Evolutionary conservation across 148 eudicot genomes (phyloP).

Genomic region (Nyssa sinensis): DNA sequence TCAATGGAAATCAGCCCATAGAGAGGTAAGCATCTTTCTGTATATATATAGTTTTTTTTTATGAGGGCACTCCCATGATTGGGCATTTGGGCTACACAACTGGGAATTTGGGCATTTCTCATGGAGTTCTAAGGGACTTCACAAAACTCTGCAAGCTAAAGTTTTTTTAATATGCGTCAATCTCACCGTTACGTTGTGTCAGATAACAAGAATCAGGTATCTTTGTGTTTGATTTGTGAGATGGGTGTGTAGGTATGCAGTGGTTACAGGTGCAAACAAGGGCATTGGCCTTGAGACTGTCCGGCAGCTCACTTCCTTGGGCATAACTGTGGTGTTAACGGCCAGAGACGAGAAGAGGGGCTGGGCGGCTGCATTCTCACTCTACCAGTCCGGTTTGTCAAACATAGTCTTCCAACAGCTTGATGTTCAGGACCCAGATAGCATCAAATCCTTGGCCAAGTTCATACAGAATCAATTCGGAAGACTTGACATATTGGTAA

Average conservation of each 20-base stretch:
- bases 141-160: no score
- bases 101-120: no score
- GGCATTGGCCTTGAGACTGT: conserved; percentile 56
- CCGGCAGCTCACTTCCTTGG: conserved; percentile 36
- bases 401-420: conserved; percentile 50
- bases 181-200: no score
- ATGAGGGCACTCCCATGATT: no score
- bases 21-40: conserved; percentile 7
- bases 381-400: conserved; percentile 28
- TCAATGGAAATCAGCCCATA: conserved; percentile 5
- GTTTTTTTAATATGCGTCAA: no score
- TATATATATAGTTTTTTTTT: neutral
- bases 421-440: conserved; percentile 41
- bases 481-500: conserved; percentile 53
- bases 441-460: conserved; percentile 34
- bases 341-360: conserved; percentile 53
- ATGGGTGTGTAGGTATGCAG: conserved; percentile 35
- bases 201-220: no score
- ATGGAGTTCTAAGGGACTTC: no score
- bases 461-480: conserved; percentile 29
- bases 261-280: conserved; percentile 56
- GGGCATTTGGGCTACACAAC: no score
- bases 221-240: no score
- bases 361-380: conserved; percentile 26
- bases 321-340: conserved; percentile 41